Base-by-base conservation (phyloP, 2,329 filamentous ascomycete genomes). In the Venturia carpophila region DNA sequence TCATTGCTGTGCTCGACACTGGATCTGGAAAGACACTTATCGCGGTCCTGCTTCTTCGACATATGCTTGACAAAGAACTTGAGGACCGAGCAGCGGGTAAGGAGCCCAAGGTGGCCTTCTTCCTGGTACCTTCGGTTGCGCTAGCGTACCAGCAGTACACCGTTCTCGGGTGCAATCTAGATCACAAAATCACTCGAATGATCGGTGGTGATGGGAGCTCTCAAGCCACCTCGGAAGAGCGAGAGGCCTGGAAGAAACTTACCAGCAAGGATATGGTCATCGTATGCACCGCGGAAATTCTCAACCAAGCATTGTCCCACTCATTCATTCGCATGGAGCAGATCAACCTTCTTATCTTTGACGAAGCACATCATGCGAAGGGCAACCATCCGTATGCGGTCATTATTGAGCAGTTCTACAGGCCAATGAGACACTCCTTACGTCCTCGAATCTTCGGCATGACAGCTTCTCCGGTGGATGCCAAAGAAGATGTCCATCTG, bases 11-110 rank as follows among this genome's bases (percentile, higher is more conserved):
- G 0, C 82, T 97, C 0, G 92, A 95, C 71, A 97, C 93, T n/a
- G 91, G 94, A 15, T 92, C 91, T 3, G 94, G 94, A 2, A 99
- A 99, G 77, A 99, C 94, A 0, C 80, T 97, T n/a, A 97, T 99
- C 70, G 92, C 94, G 0, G 92, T 91, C 0, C 82, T 97, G 2
- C 81, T 99, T 5, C 82, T 97, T 30, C 85, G 87, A 47, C 84
- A 95, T 73, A 82, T 85, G 11, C 82, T 97, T 39, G 85, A 91
- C 47, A 79, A 87, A 66, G 94, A 99, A 73, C 77, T 97, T 1
- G 86, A 90, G 67, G 78, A 85, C 68, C 84, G 92, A 47, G 82
- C 79, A 0, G 71, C 76, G 1, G 88, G 88, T 1, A 80, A 80
- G n/a, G 71, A 79, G 0, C 83, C 79, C 45, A 87, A 87, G 37